Conservation (phyloP, 805 yeast species). For the Candida namnaoensis region DNA sequence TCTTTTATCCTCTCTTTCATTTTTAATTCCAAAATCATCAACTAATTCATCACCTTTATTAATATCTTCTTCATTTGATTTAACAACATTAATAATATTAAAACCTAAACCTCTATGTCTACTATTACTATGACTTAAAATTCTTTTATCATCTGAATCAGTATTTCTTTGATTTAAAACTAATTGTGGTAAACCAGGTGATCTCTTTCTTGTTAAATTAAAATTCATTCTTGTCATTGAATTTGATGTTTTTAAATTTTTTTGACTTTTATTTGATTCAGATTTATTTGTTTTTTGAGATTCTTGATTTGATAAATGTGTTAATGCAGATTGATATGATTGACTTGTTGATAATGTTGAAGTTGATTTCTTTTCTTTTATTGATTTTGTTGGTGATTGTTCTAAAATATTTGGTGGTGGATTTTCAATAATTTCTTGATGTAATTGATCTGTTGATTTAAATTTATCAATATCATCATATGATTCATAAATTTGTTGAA, state of each 20-base stretch:
- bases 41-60: no score
- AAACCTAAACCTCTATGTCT: conserved; percentile 1
- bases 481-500: neutral
- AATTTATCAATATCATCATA: neutral
- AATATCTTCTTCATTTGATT: neutral
- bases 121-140: conserved; percentile 1
- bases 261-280: neutral
- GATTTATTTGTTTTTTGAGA: conserved; percentile 5
- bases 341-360: neutral
- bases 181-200: conserved; percentile 13
- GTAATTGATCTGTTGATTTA: neutral
- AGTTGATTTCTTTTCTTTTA: neutral
- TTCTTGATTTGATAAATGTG: conserved; percentile 4
- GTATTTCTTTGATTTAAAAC: conserved; percentile 2
- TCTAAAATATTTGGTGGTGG: neutral
- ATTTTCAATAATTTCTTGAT: neutral
- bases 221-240: conserved; percentile 1
- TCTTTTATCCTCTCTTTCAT: no score
- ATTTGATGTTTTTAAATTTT: no score
- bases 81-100: conserved; percentile 1
- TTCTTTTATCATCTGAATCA: neutral
- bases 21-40: no score
- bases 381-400: neutral
- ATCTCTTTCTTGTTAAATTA: conserved; percentile 16
- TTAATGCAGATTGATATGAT: neutral